Conservation (phyloP, 306 rosid genomes). For the Ochetophila trinervis region DNA sequence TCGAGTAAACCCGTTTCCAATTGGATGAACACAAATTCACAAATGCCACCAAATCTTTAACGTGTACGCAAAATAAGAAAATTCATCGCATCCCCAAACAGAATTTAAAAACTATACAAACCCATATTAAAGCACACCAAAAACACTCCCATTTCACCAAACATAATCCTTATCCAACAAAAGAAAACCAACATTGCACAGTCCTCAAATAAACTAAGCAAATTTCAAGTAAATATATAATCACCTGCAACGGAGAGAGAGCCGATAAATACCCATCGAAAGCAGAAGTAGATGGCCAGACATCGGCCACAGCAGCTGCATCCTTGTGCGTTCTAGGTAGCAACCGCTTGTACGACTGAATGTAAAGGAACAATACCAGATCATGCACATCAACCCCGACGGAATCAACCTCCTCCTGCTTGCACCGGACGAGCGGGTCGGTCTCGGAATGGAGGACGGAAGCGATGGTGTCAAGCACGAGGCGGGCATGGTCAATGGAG, state of each 20-base stretch:
- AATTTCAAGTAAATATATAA: not conserved
- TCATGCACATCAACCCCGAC: slow-evolving; percentile 69
- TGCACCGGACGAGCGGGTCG: slow-evolving; percentile 58
- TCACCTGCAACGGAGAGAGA: slow-evolving; percentile 95
- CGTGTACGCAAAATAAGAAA: too few relatives aligned
- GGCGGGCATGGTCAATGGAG: slow-evolving; percentile 75
- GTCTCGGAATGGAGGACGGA: slow-evolving; percentile 69
- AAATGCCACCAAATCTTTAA: too few relatives aligned
- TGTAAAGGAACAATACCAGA: slow-evolving; percentile 83
- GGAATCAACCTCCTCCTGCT: slow-evolving; percentile 42
- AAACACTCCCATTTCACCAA: slow-evolving; percentile 1
- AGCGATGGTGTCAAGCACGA: slow-evolving; percentile 71
- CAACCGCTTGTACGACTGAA: slow-evolving; percentile 89
- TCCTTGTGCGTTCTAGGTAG: slow-evolving; percentile 96
- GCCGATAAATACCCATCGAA: slow-evolving; percentile 98
- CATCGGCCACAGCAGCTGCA: slow-evolving; percentile 88
- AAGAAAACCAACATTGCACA: slow-evolving; percentile 5
- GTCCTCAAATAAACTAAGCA: not conserved
- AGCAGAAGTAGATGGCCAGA: slow-evolving; percentile 99
- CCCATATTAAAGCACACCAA: not conserved
- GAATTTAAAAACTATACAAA: not conserved
- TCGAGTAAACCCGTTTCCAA: too few relatives aligned
- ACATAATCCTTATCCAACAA: not conserved
- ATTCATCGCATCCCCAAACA: not conserved
- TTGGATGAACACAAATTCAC: too few relatives aligned